These are phyloP conservation scores for Holtermannia corniformis DNA, from an alignment of 768 basidiomycete species.

Conservation along the genomic window DNA sequence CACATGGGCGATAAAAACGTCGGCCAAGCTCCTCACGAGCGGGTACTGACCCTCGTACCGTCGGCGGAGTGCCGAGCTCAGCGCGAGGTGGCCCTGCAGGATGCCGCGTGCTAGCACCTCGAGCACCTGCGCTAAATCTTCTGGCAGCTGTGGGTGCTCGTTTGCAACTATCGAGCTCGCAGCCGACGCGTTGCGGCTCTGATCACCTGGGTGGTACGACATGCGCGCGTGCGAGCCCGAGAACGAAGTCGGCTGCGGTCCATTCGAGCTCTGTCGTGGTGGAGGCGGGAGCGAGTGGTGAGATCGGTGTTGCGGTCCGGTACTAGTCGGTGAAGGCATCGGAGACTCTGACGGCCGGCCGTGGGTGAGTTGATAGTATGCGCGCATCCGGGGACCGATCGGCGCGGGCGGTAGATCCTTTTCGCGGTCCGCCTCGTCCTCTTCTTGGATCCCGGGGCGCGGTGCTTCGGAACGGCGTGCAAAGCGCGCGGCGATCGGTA, in stretches of 20 bases:
- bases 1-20: conserved; percentile 91
- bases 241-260: not conserved
- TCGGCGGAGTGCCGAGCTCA: conserved; percentile 75
- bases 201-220: not conserved
- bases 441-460: not conserved
- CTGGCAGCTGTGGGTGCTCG: conserved; percentile 50
- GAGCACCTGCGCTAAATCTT: conserved; percentile 73
- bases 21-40: conserved; percentile 80
- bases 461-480: conserved; percentile 42
- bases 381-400: conserved; percentile 17
- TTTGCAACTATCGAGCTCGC: not conserved
- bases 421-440: not conserved
- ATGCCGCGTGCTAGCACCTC: conserved; percentile 80
- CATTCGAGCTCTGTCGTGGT: not conserved
- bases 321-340: not conserved
- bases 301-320: conserved; percentile 17
- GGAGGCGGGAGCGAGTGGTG: conserved; percentile 38
- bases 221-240: not conserved
- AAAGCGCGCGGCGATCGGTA: conserved; percentile 87
- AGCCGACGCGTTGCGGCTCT: conserved; percentile 2
- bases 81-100: conserved; percentile 74
- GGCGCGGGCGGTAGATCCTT: not conserved
- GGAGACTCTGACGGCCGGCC: conserved; percentile 28
- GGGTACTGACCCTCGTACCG: conserved; percentile 95
- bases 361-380: conserved; percentile 27